These are phyloP conservation scores for Sporodiniella umbellata DNA, from an alignment of 371 early-diverging fungal species.

Conservation along the genomic window DNA sequence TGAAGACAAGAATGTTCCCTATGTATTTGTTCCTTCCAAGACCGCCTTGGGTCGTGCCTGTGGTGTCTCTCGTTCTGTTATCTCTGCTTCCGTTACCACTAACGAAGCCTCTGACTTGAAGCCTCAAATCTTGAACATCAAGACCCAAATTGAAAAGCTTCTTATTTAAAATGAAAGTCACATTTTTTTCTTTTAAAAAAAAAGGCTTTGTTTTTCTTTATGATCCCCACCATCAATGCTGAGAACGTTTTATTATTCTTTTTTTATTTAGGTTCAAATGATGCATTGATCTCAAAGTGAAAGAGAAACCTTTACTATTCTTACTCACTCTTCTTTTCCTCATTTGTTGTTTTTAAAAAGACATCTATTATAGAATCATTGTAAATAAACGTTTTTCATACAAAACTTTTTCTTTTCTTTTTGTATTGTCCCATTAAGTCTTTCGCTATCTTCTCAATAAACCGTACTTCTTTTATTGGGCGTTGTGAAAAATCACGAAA, in stretches of 20 bases:
- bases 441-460: too few species aligned
- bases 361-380: background rate
- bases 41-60: slow-evolving; percentile 98
- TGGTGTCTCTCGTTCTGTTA: slow-evolving; percentile 94
- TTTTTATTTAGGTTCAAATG: slow-evolving; percentile 20
- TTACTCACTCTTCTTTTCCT: slow-evolving; percentile 3
- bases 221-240: slow-evolving; percentile 40
- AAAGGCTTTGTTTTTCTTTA: slow-evolving; percentile 26
- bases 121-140: slow-evolving; percentile 88
- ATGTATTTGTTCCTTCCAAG: slow-evolving; percentile 97
- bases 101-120: slow-evolving; percentile 96
- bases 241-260: slow-evolving; percentile 28
- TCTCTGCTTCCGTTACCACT: slow-evolving; percentile 92
- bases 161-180: slow-evolving; percentile 74
- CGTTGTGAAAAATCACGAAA: too few species aligned
- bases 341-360: too few species aligned
- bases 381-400: slow-evolving; percentile 2
- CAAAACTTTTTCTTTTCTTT: too few species aligned
- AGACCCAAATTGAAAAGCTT: slow-evolving; percentile 92
- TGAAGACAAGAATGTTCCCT: slow-evolving; percentile 99
- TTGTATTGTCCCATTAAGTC: too few species aligned
- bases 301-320: slow-evolving; percentile 13
- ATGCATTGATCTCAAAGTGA: slow-evolving; percentile 43
- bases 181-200: too few species aligned
- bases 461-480: too few species aligned